phyloP scores from a whole-genome alignment of 2,329 filamentous ascomycete species.

The Trichothecium sympodiale region DNA sequence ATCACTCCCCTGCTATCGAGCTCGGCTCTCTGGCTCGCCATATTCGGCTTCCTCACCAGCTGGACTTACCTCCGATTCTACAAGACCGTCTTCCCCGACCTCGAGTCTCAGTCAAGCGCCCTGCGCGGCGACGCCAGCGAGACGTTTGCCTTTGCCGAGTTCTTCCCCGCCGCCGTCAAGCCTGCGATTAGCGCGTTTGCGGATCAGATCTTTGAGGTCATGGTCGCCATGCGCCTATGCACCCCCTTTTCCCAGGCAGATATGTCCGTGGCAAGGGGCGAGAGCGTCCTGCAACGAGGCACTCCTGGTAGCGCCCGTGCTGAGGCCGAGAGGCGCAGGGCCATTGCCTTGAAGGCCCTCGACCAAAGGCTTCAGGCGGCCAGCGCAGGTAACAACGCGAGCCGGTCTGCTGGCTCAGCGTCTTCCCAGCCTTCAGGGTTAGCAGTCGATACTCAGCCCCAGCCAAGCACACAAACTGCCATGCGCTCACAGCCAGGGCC shows the following conservation, averaged over 20 bases:
- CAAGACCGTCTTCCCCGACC: slow-evolving; percentile 62
- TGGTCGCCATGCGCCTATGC: slow-evolving; percentile 69
- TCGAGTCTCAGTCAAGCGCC: slow-evolving; percentile 48
- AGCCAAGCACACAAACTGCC: slow-evolving; percentile 41
- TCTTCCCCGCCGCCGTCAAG: slow-evolving; percentile 81
- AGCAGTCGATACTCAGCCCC: slow-evolving; percentile 45
- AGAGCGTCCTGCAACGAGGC: slow-evolving; percentile 39
- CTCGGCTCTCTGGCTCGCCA: slow-evolving; percentile 67
- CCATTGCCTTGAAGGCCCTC: slow-evolving; percentile 79
- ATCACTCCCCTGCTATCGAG: slow-evolving; percentile 49
- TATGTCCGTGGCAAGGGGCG: slow-evolving; percentile 63
- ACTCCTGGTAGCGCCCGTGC: slow-evolving; percentile 64
- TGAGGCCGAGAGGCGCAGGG: slow-evolving; percentile 82
- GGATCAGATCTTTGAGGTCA: slow-evolving; percentile 59
- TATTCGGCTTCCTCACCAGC: slow-evolving; percentile 73
- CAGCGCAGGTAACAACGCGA: slow-evolving; percentile 22
- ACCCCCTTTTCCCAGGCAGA: slow-evolving; percentile 78
- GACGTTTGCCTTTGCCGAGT: slow-evolving; percentile 90
- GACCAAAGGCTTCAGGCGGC: slow-evolving; percentile 89
- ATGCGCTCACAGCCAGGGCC: slow-evolving; percentile 43
- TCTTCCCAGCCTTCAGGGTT: slow-evolving; percentile 33
- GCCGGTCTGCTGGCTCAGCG: slow-evolving; percentile 2
- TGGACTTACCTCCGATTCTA: slow-evolving; percentile 98
- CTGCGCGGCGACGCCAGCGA: slow-evolving; percentile 89
- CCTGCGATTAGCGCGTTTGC: slow-evolving; percentile 65